Evolutionary conservation across 768 basidiomycete species (phyloP).

Genomic region (Naganishia vishniacii): DNA sequence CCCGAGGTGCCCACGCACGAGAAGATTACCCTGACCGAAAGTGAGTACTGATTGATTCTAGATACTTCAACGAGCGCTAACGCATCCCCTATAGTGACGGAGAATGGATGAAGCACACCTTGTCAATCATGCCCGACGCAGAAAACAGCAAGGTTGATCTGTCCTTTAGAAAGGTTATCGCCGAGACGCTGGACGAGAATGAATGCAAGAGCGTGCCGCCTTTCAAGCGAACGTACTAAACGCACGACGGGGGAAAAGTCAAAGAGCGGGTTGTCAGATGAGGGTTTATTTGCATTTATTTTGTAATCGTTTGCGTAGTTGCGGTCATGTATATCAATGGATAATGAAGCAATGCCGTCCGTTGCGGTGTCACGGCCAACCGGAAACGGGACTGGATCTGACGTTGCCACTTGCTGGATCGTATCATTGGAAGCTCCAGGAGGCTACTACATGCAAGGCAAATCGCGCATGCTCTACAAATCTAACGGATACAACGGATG

Average conservation of each 20-base stretch:
- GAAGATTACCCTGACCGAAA: slow-evolving; percentile 99
- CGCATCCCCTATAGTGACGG: slow-evolving; percentile 28
- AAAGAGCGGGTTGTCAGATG: not conserved
- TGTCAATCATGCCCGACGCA: slow-evolving; percentile 81
- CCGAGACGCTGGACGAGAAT: slow-evolving; percentile 80
- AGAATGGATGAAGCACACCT: slow-evolving; percentile 56
- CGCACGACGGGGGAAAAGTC: not conserved
- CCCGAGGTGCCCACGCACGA: slow-evolving; percentile 95
- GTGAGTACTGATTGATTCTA: slow-evolving; percentile 28
- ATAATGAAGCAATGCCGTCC: not conserved
- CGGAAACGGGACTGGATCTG: too few species aligned
- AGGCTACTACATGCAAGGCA: too few species aligned
- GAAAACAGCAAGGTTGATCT: slow-evolving; percentile 76
- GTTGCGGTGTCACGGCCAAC: too few species aligned
- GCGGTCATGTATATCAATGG: not conserved
- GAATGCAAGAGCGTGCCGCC: slow-evolving; percentile 97
- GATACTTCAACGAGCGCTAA: not conserved
- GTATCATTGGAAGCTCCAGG: too few species aligned
- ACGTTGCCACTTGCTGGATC: too few species aligned
- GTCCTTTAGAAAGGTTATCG: slow-evolving; percentile 80
- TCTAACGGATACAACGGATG: too few species aligned
- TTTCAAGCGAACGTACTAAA: slow-evolving; percentile 87
- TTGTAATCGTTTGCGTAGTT: slow-evolving; percentile 5
- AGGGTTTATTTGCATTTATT: not conserved
- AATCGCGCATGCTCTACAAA: too few species aligned